These are phyloP conservation scores for Tagetes patula DNA, from an alignment of 129 eudicot genomes.

Conservation along the genomic window DNA sequence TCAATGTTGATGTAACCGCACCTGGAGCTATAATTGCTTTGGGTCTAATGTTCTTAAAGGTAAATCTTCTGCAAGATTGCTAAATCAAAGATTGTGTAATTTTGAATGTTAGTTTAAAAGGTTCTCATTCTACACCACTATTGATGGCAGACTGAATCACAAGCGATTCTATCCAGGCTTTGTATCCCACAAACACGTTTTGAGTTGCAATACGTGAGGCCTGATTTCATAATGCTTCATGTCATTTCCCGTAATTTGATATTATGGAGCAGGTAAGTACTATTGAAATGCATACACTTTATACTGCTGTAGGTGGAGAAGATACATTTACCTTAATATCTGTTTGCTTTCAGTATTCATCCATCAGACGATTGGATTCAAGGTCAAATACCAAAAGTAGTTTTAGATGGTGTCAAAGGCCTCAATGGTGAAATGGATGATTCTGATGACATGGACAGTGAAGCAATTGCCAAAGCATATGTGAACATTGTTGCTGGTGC, in stretches of 20 bases:
- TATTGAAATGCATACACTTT: slow-evolving; percentile 1
- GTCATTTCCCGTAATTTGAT: slow-evolving; percentile 93
- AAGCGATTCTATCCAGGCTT: slow-evolving; percentile 68
- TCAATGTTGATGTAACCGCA: slow-evolving; percentile 94
- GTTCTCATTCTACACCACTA: slow-evolving; percentile 16
- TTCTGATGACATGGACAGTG: slow-evolving; percentile 70
- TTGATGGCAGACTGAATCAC: slow-evolving; percentile 76
- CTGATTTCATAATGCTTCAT: slow-evolving; percentile 92
- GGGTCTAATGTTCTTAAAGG: slow-evolving; percentile 85
- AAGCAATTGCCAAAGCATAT: slow-evolving; percentile 79
- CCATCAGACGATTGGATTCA: slow-evolving; percentile 90
- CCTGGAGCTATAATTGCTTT: slow-evolving; percentile 96
- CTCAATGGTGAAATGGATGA: slow-evolving; percentile 66
- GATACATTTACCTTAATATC: background rate
- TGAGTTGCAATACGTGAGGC: slow-evolving; percentile 88
- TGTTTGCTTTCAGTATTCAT: slow-evolving; percentile 53
- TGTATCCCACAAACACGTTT: slow-evolving; percentile 77
- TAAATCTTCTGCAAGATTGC: slow-evolving; percentile 32
- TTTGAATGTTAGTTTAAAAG: background rate
- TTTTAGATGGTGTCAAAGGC: slow-evolving; percentile 59
- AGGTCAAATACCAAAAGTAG: slow-evolving; percentile 77
- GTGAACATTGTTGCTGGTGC: slow-evolving; percentile 86
- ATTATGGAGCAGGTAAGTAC: slow-evolving; percentile 88
- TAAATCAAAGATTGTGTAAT: slow-evolving; percentile 14
- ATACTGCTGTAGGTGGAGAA: background rate